Evolutionary conservation across 1,284 basidiomycete species (phyloP), one percentile per base, ranked within the genome.

Genomic region (Ceratobasidium sp.): DNA sequence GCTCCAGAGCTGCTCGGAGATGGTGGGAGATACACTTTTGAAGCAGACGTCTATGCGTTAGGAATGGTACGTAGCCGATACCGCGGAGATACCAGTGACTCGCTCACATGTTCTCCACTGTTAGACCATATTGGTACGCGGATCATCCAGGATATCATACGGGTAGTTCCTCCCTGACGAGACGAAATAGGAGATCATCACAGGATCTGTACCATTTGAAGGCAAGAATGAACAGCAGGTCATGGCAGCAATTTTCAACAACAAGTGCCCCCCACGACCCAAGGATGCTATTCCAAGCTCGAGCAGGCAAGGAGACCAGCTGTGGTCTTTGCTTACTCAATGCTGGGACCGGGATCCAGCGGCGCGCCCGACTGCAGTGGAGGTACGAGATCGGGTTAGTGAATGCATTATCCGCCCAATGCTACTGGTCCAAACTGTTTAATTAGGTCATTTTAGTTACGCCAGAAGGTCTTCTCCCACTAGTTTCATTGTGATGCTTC

Each of bases 391-490:
- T 49, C 46, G 19, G 46, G 46, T 49, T 8, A 13, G 46, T 49
- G 13, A 4, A 49, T 49, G 46, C 46, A 13, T 19, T 19, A 13
- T 8, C 13, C 19, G 43, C 64, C 40, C 40, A 19, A 11, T 9
- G 17, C 13, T 2, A 29, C 11, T 19, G 17, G 22, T 4, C 19
- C 19, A 15, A 49, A 49, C 19, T 15, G 19, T 49, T 19, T 17
- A 49, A 49, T 17, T 49, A 49, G 46, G 46, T 49, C 19, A 49
- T 49, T 49, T 19, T 19, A 49, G 15, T 49, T 15, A 49, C 46
- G 15, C 19, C 46, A 49, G 46, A 49, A 13, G 46, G 46, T 13
- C 46, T 49, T 49, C 46, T 22, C 11, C 40, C 79, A 40, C 37
- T 40, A 9, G 9, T 40, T 40, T 40, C 37, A 9, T 40, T 40